Evolutionary conservation across 768 basidiomycete species (phyloP), one percentile per base, ranked within the genome.

Genomic region (Leccinum boreale): DNA sequence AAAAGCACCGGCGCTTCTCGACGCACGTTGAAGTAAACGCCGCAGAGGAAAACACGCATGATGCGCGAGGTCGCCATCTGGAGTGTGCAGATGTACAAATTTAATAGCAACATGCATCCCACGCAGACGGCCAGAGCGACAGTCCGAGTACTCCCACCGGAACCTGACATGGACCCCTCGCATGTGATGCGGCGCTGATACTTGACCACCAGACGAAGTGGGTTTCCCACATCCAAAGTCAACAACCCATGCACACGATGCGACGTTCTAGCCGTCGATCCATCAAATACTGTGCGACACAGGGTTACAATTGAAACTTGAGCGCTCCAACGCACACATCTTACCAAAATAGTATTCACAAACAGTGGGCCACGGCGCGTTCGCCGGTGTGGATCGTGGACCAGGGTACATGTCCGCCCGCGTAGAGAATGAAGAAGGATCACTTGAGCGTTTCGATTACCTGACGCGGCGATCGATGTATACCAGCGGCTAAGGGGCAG

Each of bases 41-140:
- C 5, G 51, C 55, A 24, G 56, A 35, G 31, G 56, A 17, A 35
- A 55, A 65, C 69, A 72, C 33, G 70, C 64, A 49, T 62, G 62
- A 65, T 65, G 39, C 26, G 69, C 42, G 59, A 59, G 70, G 69
- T 35, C 48, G 35, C 36, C 45, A 52, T 58, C 64, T 53, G 21
- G 47, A 45, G 45, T 28, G 6, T 42, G 29, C 36, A 35, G 39
- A 47, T 50, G 21, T 19, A 55, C 31, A 49, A 8, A 26, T 51
- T 33, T 36, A 29, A 52, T 44, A 39, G 24, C 31, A 21, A 48
- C 46, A 52, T 48, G 36, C 58, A 44, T 31, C 29, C 46, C 39
- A 57, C 48, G n/a, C 19, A 49, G 45, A 49, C 12, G 21, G 24
- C 12, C 17, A 45, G 42, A 29, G 19, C 33, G 33, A 33, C 15